A percentile compares a stretch with the other conserved stretches of the same genome.
Evolutionary conservation across 176 grass and related monocot species (phyloP).

Genomic region (Luzula sylvatica): DNA sequence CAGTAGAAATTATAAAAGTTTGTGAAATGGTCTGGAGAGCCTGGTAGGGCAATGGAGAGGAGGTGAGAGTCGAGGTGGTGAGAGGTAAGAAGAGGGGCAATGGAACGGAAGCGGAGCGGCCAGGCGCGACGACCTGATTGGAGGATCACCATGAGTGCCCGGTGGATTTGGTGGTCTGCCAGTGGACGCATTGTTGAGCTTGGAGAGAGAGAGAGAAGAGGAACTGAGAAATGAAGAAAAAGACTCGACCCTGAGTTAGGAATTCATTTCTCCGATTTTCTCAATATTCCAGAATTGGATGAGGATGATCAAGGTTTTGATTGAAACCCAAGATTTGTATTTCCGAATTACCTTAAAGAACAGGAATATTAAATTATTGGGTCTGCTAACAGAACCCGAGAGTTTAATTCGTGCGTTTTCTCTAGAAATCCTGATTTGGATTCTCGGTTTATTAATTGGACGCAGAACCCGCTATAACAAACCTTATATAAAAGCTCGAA

Average conservation of each 20-base stretch:
- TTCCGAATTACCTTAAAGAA: no score
- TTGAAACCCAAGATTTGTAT: no score
- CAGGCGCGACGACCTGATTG: conserved; percentile 26
- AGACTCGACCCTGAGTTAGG: no score
- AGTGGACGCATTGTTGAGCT: conserved; percentile 1
- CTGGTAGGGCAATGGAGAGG: conserved; percentile 19
- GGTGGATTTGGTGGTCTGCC: conserved; percentile 23
- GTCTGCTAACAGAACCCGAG: no score
- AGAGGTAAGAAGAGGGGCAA: conserved; percentile 21
- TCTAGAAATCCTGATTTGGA: no score
- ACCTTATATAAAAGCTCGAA: neutral
- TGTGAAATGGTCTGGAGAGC: conserved; percentile 12
- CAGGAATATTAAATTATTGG: no score
- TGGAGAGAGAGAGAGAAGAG: neutral
- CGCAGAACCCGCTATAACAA: neutral
- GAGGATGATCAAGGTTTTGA: no score
- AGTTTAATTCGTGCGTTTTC: no score
- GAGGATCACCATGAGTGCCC: conserved; percentile 21
- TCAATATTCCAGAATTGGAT: no score
- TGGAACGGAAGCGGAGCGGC: conserved; percentile 21
- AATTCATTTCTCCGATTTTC: no score
- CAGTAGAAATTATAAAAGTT: conserved; percentile 25
- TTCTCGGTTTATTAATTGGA: no score
- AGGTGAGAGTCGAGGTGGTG: conserved; percentile 35
- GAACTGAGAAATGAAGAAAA: no score